Evolutionary conservation across 2,329 filamentous ascomycete genomes (phyloP).

Genomic region (Bipolaris zeicola): DNA sequence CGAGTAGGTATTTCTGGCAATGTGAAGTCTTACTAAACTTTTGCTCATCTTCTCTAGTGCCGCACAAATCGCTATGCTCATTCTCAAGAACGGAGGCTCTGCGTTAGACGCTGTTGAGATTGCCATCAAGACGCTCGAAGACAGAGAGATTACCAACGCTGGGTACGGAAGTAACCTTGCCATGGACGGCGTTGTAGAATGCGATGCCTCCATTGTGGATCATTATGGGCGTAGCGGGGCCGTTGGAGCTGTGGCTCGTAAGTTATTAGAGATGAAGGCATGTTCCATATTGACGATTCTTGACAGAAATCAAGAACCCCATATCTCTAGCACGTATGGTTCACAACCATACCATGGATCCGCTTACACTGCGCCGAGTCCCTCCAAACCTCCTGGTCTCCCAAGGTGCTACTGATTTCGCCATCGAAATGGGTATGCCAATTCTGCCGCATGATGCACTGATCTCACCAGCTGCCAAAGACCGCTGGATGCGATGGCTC

Average conservation of each 20-base stretch:
- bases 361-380: slow-evolving; percentile 83
- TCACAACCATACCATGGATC: slow-evolving; percentile 75
- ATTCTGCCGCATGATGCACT: slow-evolving; percentile 76
- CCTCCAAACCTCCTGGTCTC: slow-evolving; percentile 92
- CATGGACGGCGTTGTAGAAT: slow-evolving; percentile 89
- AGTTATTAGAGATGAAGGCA: slow-evolving; percentile 46
- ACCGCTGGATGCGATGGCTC: slow-evolving; percentile 80
- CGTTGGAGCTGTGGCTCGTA: slow-evolving; percentile 88
- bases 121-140: slow-evolving; percentile 85
- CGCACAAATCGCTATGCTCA: slow-evolving; percentile 79
- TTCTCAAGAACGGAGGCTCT: slow-evolving; percentile 76
- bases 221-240: slow-evolving; percentile 90
- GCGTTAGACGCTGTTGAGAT: slow-evolving; percentile 90
- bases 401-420: slow-evolving; percentile 84
- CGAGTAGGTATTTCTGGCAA: slow-evolving; percentile 65
- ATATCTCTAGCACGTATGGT: slow-evolving; percentile 85
- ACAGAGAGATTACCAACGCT: slow-evolving; percentile 94
- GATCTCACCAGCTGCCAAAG: slow-evolving; percentile 77
- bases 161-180: slow-evolving; percentile 95
- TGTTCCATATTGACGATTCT: slow-evolving; percentile 23
- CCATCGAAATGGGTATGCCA: slow-evolving; percentile 74
- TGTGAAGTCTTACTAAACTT: background rate
- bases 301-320: slow-evolving; percentile 84
- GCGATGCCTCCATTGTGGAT: slow-evolving; percentile 92
- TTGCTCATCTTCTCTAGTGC: slow-evolving; percentile 61